Percentiles rank a stretch among this genome's conserved stretches.
These are phyloP conservation scores for Spiraea crenata DNA, from an alignment of 331 rosid genomes.

Conservation along the genomic window DNA sequence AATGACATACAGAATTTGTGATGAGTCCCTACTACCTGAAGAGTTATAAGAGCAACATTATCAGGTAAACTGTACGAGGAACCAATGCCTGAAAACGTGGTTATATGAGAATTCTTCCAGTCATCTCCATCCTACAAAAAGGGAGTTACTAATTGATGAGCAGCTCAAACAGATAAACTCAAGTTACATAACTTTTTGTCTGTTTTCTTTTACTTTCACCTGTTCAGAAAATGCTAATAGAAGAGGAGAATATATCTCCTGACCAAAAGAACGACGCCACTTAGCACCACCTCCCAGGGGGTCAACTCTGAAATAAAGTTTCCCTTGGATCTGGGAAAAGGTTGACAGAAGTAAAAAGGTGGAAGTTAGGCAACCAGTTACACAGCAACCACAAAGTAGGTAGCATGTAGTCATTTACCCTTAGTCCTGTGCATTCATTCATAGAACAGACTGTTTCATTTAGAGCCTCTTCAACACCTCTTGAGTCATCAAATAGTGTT, in stretches of 20 bases:
- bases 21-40: slow-evolving; percentile 49
- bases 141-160: slow-evolving; percentile 7
- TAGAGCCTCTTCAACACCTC: slow-evolving; percentile 53
- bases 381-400: background rate
- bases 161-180: slow-evolving; percentile 3
- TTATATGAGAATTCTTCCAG: slow-evolving; percentile 42
- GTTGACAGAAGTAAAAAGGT: slow-evolving; percentile 1
- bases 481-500: slow-evolving; percentile 52
- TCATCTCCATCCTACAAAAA: slow-evolving; percentile 71
- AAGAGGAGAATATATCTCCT: slow-evolving; percentile 51
- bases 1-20: background rate
- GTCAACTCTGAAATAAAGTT: slow-evolving; percentile 41
- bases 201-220: slow-evolving; percentile 24
- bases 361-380: slow-evolving; percentile 9
- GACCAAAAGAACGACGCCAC: slow-evolving; percentile 55
- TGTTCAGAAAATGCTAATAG: slow-evolving; percentile 46
- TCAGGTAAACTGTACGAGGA: slow-evolving; percentile 82
- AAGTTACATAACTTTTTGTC: background rate
- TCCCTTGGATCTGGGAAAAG: slow-evolving; percentile 43
- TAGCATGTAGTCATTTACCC: slow-evolving; percentile 29
- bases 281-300: slow-evolving; percentile 46
- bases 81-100: slow-evolving; percentile 64
- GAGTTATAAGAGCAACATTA: slow-evolving; percentile 79
- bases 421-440: slow-evolving; percentile 44
- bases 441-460: slow-evolving; percentile 49